Percentiles rank a stretch among this genome's conserved stretches.
phyloP scores from a whole-genome alignment of 306 rosid genomes.

The Gillenia trifoliata region DNA sequence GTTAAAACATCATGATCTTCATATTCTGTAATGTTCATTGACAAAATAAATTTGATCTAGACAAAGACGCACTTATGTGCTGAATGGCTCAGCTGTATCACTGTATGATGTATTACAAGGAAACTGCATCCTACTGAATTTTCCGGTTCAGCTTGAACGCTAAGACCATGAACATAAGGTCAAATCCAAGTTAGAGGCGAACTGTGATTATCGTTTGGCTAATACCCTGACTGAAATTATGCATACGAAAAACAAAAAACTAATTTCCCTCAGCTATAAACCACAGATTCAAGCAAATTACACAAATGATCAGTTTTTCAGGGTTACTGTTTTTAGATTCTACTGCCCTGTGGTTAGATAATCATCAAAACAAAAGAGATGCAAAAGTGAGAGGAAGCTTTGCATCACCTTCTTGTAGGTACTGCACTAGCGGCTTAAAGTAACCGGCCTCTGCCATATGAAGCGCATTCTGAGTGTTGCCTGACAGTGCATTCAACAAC shows the following conservation, averaged over 20 bases:
- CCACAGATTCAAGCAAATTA: not conserved
- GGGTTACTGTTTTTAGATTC: not conserved
- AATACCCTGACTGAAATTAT: not conserved
- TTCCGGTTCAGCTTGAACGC: not conserved
- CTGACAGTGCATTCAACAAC: conserved; percentile 62
- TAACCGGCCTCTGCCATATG: conserved; percentile 96
- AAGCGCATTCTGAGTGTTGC: conserved; percentile 81
- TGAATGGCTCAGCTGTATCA: not conserved
- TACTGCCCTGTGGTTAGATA: not conserved
- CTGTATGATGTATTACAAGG: not conserved
- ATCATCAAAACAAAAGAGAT: not conserved
- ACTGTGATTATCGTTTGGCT: not conserved
- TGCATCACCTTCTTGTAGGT: conserved; percentile 67
- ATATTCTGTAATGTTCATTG: not conserved
- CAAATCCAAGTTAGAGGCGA: not conserved
- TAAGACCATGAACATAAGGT: not conserved
- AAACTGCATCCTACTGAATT: not conserved
- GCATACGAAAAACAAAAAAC: not conserved
- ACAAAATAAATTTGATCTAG: not conserved
- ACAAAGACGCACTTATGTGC: not conserved
- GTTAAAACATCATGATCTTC: not conserved
- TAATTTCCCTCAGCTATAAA: not conserved
- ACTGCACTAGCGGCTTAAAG: conserved; percentile 71
- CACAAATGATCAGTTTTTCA: not conserved
- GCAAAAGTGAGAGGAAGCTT: not conserved